Evolutionary conservation across 2,329 filamentous ascomycete species (phyloP), one percentile per base, ranked within the genome.

Genomic region (Xylaria sp.): DNA sequence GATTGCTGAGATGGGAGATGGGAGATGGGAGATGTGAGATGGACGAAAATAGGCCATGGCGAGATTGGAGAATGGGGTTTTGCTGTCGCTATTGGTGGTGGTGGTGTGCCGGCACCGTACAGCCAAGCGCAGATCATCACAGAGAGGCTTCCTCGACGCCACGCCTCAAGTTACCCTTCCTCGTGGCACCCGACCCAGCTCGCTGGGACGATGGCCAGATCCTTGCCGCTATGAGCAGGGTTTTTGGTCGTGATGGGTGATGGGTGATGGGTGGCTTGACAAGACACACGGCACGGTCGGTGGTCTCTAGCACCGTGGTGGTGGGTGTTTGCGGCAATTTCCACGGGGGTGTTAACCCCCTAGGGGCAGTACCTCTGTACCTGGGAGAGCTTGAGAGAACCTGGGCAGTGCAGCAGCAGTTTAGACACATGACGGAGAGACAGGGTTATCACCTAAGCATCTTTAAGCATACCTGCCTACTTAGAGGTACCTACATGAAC

Each of bases 101-200:
- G 57, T 28, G 54, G 41, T 41, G 31, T 66, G 63, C 62, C 68
- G 56, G 59, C 56, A 44, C 28, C 59, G 56, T 57, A 52, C 20
- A 41, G 51, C 56, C 57, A 48, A 65, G 56, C 54, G 62, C 34
- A 54, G 65, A 68, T 68, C 65, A 64, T 66, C 51, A 59, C 28
- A 23, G 51, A 52, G 66, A 62, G 39, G 56, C 50, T 61, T 62
- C 52, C 64, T 66, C 46, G 55, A 72, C 67, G 63, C 66, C 67
- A 61, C 64, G 52, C 59, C 39, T 63, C 46, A 70, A 65, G 60
- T 48, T 61, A 58, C 67, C 60, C 31, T 65, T 64, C 69, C 72
- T 70, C 69, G 74, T 75, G 74, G 75, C 75, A 73, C 72, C 66
- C 64, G 74, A 73, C 70, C 75, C 73, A 60, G 69, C 72, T 65